Base-by-base conservation (phyloP, 2,329 filamentous ascomycete species). In the Ascochyta viciae-villosae region DNA sequence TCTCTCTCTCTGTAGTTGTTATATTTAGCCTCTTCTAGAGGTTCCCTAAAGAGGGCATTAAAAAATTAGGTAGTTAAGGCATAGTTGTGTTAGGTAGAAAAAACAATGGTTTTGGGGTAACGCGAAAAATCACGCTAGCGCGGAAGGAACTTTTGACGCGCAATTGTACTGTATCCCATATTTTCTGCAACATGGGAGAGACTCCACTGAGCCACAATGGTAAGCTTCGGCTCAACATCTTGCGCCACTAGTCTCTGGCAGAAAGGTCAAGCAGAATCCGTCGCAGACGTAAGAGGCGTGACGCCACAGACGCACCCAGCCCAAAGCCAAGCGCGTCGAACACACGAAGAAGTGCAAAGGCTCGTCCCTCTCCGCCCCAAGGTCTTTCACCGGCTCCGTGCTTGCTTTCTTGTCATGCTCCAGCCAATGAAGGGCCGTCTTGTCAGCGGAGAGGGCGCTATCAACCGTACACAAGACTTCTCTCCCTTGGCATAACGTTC, bases 311-410 rank as follows among this genome's bases (percentile, higher is more conserved):
- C 19, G 35, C 40, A 46, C 34, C 33, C 22, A 19, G 19, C 19
- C 19, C 19, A 19, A 19, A 39, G 62, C 56, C 62, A 51, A 63
- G 58, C 37, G 39, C 47, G 42, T 7, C 29, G 22, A 52, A 58
- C 39, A 56, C 52, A 34, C 57, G 43, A 63, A 55, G 53, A 61
- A 61, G 42, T 44, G 53, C 57, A 53, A 60, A 58, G 33, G 51
- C 26, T 57, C 33, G 41, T 54, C 41, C 49, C 60, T 50, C 61
- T 50, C 56, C 55, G 41, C 58, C 45, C 42, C 54, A 62, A 54
- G 54, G 10, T 23, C 37, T 35, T 38, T 22, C 41, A 50, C 41
- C 41, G 26, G 47, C 42, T 46, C 46, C 15, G 42, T 50, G 53
- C 41, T 19, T 41, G 15, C 29, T 42, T 31, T 27, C 37, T 42